Base-by-base conservation (phyloP, 441 rosid species). In the Pelargonium citronellum region DNA sequence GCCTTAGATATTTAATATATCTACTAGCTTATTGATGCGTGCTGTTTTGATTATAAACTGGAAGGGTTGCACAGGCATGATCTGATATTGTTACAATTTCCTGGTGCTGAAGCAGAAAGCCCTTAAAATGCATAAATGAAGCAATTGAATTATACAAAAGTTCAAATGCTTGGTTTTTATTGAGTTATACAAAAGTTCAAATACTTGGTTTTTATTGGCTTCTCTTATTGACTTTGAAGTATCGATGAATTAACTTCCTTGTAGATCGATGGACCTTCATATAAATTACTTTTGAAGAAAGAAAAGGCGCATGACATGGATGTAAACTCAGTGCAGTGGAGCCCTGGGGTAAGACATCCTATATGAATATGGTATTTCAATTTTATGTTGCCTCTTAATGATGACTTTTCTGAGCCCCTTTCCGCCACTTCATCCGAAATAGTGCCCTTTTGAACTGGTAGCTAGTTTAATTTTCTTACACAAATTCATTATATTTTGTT, bases 231-330 rank as follows among this genome's bases (percentile, higher is more conserved):
- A 15, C 20, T 15, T 2, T 55, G 61, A 55, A 55, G 68, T 27
- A 71, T 16, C 68, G 47, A 70, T 34, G 68, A 62, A 43, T 16
- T 71, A n/a, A 16, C 24, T n/a, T 64, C 15, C 15, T 64, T 74
- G 61, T 85, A 94, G 97, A 83, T 77, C 82, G 86, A 81, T 79
- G 89, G 74, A 76, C 79, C 44, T 41, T 41, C 5, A 6, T 41
- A 41, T 41, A 41, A 41, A 7, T 41, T 41, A 75, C 69, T 90
- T 71, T 78, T 84, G 77, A 91, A 83, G 81, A 86, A 83, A 84
- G 89, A 94, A 69, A 91, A 91, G 83, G 97, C 96, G 44, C 97
- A 94, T 79, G 90, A 87, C 53, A 89, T 87, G 93, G 99, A 91
- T 78, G 70, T 94, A 71, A 94, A 94, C 79, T 85, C 85, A 57